Evolutionary conservation across 257 asterid genomes (phyloP), one percentile per base, ranked within the genome.

Genomic region (Primulina huaijiensis): DNA sequence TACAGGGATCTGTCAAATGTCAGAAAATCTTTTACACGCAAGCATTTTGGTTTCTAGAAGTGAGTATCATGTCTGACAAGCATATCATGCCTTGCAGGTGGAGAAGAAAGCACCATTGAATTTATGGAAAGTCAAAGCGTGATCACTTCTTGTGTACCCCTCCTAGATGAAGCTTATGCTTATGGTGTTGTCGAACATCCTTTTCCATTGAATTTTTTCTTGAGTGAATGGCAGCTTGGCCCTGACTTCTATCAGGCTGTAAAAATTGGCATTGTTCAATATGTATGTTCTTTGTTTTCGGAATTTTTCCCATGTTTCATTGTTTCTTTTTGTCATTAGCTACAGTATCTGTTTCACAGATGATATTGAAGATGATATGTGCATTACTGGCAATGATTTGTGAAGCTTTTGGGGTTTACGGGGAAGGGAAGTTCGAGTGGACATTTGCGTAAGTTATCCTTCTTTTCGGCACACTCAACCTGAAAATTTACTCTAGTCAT

Each of bases 391-490:
- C 97, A 14, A 88, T 93, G 89, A 59, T 91, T 77, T 93, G 82
- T 74, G 68, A 93, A 71, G 82, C 70, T 65, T 72, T 90, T 21
- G 97, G 96, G 56, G 83, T 93, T 74, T 90, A 93, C 72, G 99
- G 97, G 62, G 99, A 93, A 67, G 99, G 97, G 60, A 90, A 93
- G 77, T 93, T 93, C 68, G 96, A 89, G 75, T 93, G 97, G 97
- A 77, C 83, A 77, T 93, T 87, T 70, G 97, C 94, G 97, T 93
- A 82, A 93, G 99, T 76, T 72, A 31, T 67, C 74, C 65, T 38
- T 10, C 46, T 72, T 67, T 30, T 31, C 33, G 63, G 14, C 20
- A 62, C 35, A 21, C 19, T 35, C 12, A 52, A 72, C 11, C 25
- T 62, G 55, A 62, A 11, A 61, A 30, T 30, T 16, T 25, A n/a